phyloP scores from a whole-genome alignment of 2,329 filamentous ascomycete species.

The Thelonectria discophora region DNA sequence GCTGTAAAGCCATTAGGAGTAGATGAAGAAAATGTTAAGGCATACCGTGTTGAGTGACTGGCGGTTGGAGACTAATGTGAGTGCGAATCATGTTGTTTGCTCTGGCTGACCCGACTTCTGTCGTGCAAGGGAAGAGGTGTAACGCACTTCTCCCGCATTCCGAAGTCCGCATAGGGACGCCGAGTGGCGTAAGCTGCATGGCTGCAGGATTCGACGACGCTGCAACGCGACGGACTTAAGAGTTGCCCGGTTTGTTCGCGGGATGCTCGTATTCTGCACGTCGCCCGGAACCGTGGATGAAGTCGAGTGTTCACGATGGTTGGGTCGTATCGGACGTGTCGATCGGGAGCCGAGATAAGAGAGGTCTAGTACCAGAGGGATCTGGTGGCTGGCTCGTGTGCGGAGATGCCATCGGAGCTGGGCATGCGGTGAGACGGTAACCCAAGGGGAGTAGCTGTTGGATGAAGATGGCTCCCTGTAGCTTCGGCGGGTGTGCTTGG shows the following conservation, averaged over 20 bases:
- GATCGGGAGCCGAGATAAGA: conserved; percentile 7
- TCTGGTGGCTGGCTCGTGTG: background rate
- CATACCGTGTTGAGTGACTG: conserved; percentile 15
- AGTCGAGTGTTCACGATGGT: background rate
- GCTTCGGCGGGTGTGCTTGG: background rate
- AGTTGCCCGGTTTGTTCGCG: background rate
- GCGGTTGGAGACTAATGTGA: background rate
- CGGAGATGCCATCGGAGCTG: background rate
- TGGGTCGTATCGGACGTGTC: background rate
- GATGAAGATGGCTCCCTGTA: background rate
- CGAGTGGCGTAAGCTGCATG: background rate
- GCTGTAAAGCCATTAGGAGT: background rate
- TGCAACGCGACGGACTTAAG: background rate
- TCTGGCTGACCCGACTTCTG: background rate
- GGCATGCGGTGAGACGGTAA: background rate
- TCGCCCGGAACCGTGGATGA: background rate
- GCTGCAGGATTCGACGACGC: background rate
- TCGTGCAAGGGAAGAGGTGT: background rate
- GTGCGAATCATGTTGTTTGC: background rate
- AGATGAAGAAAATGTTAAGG: conserved; percentile 15
- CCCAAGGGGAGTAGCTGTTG: background rate
- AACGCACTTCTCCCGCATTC: conserved; percentile 2
- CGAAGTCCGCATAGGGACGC: conserved; percentile 11
- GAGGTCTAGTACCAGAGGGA: too few relatives aligned
- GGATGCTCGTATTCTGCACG: background rate